These are phyloP conservation scores for Saccharomycopsis javanensis DNA, from an alignment of 805 yeast genomes.

Conservation along the genomic window DNA sequence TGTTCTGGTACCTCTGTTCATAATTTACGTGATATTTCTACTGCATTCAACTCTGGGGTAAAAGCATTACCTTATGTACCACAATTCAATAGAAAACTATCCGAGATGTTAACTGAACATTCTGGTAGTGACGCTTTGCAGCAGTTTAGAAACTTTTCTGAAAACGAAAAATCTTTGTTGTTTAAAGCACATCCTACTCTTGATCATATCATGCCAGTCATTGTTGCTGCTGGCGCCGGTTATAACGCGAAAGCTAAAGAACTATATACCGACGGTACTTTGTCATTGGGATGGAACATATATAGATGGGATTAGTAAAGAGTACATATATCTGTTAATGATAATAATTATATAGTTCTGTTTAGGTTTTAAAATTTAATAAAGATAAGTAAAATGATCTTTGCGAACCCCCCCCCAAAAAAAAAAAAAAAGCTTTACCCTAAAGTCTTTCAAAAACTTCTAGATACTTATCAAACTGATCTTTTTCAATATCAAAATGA, in stretches of 20 bases:
- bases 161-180: slow-evolving; percentile 27
- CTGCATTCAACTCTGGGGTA: slow-evolving; percentile 21
- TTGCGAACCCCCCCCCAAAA: no score
- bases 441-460: neutral
- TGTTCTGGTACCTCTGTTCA: slow-evolving; percentile 78
- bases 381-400: no score
- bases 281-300: slow-evolving; percentile 62
- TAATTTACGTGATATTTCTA: slow-evolving; percentile 49
- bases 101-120: slow-evolving; percentile 28
- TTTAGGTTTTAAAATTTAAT: no score
- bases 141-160: slow-evolving; percentile 30
- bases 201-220: slow-evolving; percentile 64
- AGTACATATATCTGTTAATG: no score
- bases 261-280: slow-evolving; percentile 35
- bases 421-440: neutral
- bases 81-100: slow-evolving; percentile 41
- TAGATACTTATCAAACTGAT: neutral
- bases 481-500: neutral
- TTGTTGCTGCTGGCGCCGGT: slow-evolving; percentile 49
- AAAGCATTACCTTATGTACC: slow-evolving; percentile 37
- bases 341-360: no score
- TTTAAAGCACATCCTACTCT: slow-evolving; percentile 61
- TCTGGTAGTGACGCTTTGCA: slow-evolving; percentile 27
- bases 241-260: slow-evolving; percentile 33
- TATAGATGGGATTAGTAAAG: slow-evolving; percentile 35